phyloP scores from a whole-genome alignment of 176 grass and related monocot species.

The Luzula sylvatica region DNA sequence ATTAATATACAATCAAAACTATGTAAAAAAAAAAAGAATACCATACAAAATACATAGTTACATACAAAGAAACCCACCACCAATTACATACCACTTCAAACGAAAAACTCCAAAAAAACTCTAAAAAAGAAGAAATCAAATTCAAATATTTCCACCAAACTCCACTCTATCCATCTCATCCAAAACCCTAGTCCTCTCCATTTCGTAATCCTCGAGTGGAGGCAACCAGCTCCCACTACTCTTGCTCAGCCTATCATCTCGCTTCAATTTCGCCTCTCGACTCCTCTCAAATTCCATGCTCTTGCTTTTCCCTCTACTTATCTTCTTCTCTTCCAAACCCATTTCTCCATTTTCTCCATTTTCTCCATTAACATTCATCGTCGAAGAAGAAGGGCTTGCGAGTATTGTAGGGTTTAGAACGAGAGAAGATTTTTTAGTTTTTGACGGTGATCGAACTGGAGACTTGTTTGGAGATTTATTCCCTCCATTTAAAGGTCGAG shows the following conservation, averaged over 20 bases:
- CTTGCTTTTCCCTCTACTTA: conserved; percentile 6
- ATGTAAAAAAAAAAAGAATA: not conserved
- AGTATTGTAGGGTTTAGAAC: not conserved
- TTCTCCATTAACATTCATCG: not conserved
- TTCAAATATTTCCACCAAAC: conserved; percentile 3
- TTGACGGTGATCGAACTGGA: conserved; percentile 18
- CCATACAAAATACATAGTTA: not conserved
- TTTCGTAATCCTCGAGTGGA: not conserved
- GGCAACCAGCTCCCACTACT: conserved; percentile 3
- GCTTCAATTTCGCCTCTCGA: conserved; percentile 14
- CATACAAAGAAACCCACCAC: too few species aligned
- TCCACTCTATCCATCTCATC: conserved; percentile 24
- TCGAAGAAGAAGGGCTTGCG: conserved; percentile 3
- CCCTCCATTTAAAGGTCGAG: conserved; percentile 19
- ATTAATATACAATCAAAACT: conserved; percentile 26
- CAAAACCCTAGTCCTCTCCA: conserved; percentile 18
- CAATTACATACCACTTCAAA: conserved; percentile 6
- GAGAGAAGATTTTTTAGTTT: conserved; percentile 11
- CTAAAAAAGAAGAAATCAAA: conserved; percentile 1
- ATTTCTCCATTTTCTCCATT: conserved; percentile 21
- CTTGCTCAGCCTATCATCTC: conserved; percentile 19
- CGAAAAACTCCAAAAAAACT: not conserved
- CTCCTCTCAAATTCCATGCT: conserved; percentile 16
- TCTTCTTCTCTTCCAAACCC: not conserved
- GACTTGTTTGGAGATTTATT: conserved; percentile 32